phyloP scores from a whole-genome alignment of 768 basidiomycete species.

The Ramaria sp. region DNA sequence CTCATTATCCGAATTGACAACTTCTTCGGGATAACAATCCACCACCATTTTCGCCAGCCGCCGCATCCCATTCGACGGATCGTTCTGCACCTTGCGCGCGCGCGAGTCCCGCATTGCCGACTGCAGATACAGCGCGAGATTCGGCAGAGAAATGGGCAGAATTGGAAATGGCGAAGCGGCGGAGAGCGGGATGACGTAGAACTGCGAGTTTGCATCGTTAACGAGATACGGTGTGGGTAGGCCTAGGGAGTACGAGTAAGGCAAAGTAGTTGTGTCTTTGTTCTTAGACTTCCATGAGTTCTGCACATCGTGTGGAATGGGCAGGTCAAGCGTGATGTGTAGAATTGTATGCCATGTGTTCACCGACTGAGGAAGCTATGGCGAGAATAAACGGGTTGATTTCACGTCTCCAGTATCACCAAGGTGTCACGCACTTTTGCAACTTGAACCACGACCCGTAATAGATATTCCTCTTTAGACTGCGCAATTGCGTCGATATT shows the following conservation, averaged over 20 bases:
- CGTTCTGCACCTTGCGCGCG: constrained; percentile 40
- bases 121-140: constrained; percentile 65
- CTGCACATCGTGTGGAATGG: constrained; percentile 36
- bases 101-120: constrained; percentile 55
- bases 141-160: constrained; percentile 66
- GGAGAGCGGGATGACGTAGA: constrained; percentile 59
- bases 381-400: constrained; percentile 1
- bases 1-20: constrained; percentile 18
- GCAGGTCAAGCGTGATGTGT: constrained; percentile 69
- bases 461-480: constrained; percentile 40
- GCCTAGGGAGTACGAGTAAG: constrained; percentile 55
- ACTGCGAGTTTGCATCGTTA: constrained; percentile 46
- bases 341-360: constrained; percentile 63
- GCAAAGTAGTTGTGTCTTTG: constrained; percentile 53
- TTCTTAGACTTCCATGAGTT: constrained; percentile 38
- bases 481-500: constrained; percentile 54
- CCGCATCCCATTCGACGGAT: constrained; percentile 48
- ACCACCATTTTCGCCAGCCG: constrained; percentile 64
- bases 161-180: constrained; percentile 49
- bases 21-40: constrained; percentile 47
- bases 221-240: constrained; percentile 25
- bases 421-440: constrained; percentile 41
- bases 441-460: constrained; percentile 73
- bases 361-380: constrained; percentile 48
- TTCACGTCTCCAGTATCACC: not conserved